A percentile compares a stretch with the other conserved stretches of the same genome.
These are phyloP conservation scores for Ogataea angusta DNA, from an alignment of 805 yeast genomes.

Conservation along the genomic window DNA sequence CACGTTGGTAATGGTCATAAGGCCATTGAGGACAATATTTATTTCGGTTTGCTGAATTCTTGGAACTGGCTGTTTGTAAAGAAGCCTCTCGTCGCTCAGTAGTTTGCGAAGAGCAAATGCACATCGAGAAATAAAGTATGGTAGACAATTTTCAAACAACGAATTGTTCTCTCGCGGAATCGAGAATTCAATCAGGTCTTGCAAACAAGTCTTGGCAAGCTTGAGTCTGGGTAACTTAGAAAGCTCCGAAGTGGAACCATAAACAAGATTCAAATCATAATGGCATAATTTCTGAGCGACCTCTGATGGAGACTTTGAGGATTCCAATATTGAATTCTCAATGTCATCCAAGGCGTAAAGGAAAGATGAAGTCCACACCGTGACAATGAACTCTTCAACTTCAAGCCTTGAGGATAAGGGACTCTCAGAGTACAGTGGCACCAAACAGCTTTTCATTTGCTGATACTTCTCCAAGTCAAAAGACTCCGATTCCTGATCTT, in stretches of 20 bases:
- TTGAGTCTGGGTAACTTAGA: slow-evolving; percentile 39
- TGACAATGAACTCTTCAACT: slow-evolving; percentile 42
- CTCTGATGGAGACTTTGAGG: slow-evolving; percentile 28
- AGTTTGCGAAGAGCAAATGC: slow-evolving; percentile 62
- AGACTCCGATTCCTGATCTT: slow-evolving; percentile 34
- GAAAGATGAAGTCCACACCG: slow-evolving; percentile 59
- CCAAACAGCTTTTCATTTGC: slow-evolving; percentile 38
- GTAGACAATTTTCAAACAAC: slow-evolving; percentile 33
- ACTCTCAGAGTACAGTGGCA: slow-evolving; percentile 37
- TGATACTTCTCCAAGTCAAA: slow-evolving; percentile 46
- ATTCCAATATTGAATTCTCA: slow-evolving; percentile 35
- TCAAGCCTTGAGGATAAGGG: slow-evolving; percentile 26
- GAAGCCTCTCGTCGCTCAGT: slow-evolving; percentile 57
- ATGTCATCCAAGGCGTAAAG: slow-evolving; percentile 55
- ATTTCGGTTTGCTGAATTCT: slow-evolving; percentile 64
- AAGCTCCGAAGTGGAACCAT: slow-evolving; percentile 61
- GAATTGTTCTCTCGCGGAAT: slow-evolving; percentile 22
- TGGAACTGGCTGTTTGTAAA: slow-evolving; percentile 64
- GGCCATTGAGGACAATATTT: slow-evolving; percentile 42
- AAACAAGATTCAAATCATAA: slow-evolving; percentile 46
- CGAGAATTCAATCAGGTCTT: slow-evolving; percentile 45
- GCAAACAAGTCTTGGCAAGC: slow-evolving; percentile 56
- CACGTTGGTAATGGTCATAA: slow-evolving; percentile 21
- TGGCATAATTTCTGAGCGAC: slow-evolving; percentile 37
- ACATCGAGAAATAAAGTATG: slow-evolving; percentile 54